Conservation (phyloP, 352 stramenopile species). For the Blastocystis sp. region DNA sequence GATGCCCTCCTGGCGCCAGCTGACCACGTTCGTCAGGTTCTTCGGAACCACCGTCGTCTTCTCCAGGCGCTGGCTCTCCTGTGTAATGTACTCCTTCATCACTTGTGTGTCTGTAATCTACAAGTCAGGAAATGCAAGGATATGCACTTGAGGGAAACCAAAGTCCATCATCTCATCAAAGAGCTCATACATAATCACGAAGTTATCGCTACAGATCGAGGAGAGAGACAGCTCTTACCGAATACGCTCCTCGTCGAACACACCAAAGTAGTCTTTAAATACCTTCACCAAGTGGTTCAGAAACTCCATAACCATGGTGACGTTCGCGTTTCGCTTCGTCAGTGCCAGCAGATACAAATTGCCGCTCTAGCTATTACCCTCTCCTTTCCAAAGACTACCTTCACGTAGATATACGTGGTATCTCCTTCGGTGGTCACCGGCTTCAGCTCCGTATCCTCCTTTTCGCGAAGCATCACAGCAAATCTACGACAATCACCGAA, state of each 20-base stretch:
- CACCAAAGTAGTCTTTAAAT: conserved; percentile 98
- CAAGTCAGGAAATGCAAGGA: background rate
- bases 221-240: conserved; percentile 60
- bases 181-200: conserved; percentile 99
- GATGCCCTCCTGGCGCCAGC: conserved; percentile 93
- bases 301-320: conserved; percentile 84
- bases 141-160: conserved; percentile 83
- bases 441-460: conserved; percentile 81
- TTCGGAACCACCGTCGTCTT: conserved; percentile 61
- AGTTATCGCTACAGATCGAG: conserved; percentile 77
- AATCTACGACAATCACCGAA: conserved; percentile 62
- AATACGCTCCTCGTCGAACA: conserved; percentile 95
- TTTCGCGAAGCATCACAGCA: conserved; percentile 80
- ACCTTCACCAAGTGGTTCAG: conserved; percentile 75
- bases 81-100: conserved; percentile 85
- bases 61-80: conserved; percentile 86
- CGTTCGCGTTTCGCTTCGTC: conserved; percentile 96
- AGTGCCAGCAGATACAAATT: conserved; percentile 96
- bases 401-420: conserved; percentile 84
- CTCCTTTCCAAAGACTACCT: conserved; percentile 63
- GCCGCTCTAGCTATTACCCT: conserved; percentile 72
- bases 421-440: conserved; percentile 80
- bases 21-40: conserved; percentile 81
- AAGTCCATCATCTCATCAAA: conserved; percentile 99
- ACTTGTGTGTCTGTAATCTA: conserved; percentile 71